phyloP scores from a whole-genome alignment of 176 grass and related monocot genomes.

The Cenchrus americanus region DNA sequence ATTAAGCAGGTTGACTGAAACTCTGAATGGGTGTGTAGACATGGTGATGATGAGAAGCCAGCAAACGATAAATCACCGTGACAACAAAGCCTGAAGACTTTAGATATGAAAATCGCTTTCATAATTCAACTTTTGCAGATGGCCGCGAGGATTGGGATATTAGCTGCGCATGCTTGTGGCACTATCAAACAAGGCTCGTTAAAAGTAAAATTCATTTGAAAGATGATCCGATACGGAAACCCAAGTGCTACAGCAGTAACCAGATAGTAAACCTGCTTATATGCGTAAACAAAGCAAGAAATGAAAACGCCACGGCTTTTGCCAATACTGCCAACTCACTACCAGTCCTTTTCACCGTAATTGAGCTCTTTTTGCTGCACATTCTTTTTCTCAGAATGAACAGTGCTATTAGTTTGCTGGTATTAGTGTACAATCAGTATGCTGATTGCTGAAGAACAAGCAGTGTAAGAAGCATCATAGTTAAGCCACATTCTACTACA shows the following conservation, averaged over 20 bases:
- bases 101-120: neutral
- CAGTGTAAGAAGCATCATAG: neutral
- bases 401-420: neutral
- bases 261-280: too few relatives aligned
- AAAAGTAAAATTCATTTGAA: neutral
- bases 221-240: too few relatives aligned
- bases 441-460: neutral
- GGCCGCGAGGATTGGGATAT: neutral
- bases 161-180: too few relatives aligned
- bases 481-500: neutral
- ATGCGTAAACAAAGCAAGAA: neutral
- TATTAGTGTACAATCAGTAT: neutral
- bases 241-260: too few relatives aligned
- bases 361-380: constrained; percentile 8
- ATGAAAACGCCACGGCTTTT: neutral
- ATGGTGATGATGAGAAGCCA: neutral
- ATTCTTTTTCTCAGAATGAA: too few relatives aligned
- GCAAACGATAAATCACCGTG: neutral
- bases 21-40: neutral
- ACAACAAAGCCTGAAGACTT: constrained; percentile 10
- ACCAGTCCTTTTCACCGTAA: neutral
- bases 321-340: neutral
- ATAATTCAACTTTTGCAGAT: neutral
- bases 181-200: too few relatives aligned
- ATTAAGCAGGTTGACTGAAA: neutral